phyloP scores from a whole-genome alignment of 192 early-diverging fungal genomes.

The Chytriomyces hyalinus region DNA sequence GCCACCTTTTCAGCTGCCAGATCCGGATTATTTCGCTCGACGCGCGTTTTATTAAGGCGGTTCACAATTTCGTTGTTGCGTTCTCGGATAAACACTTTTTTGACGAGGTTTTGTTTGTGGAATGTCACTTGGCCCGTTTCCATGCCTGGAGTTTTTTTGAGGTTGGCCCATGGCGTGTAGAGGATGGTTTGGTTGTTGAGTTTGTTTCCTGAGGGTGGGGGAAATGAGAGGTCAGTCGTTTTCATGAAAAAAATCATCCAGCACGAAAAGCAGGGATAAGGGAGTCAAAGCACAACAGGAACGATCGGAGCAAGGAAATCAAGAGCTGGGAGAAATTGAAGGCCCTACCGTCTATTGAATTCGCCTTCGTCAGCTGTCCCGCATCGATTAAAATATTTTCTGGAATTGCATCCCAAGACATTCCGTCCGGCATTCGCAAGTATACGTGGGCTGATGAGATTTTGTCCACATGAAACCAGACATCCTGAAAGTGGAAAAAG shows the following conservation, averaged over 20 bases:
- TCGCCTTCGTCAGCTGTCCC: constrained; percentile 96
- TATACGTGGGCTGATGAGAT: constrained; percentile 97
- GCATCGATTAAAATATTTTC: constrained; percentile 75
- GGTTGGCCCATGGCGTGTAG: constrained; percentile 85
- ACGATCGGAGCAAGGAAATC: not conserved
- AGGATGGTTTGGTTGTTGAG: constrained; percentile 89
- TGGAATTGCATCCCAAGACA: constrained; percentile 81
- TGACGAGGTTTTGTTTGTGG: constrained; percentile 78
- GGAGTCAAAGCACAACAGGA: not conserved
- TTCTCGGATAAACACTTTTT: constrained; percentile 76
- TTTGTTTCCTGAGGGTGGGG: constrained; percentile 74
- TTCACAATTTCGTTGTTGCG: constrained; percentile 87
- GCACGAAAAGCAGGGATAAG: not conserved
- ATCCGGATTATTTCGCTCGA: constrained; percentile 73
- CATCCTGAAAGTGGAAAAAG: constrained; percentile 9
- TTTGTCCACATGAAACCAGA: constrained; percentile 96
- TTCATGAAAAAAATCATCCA: not conserved
- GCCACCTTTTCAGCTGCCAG: constrained; percentile 74
- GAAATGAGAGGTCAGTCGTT: not conserved
- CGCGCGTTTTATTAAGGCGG: constrained; percentile 91
- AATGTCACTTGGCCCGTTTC: constrained; percentile 96
- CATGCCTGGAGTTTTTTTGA: constrained; percentile 93
- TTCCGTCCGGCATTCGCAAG: constrained; percentile 71
- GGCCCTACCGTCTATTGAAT: constrained; percentile 83
- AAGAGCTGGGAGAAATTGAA: not conserved